Evolutionary conservation across 192 early-diverging fungal genomes (phyloP), one percentile per base, ranked within the genome.

Genomic region (Backusella liffmaniae): DNA sequence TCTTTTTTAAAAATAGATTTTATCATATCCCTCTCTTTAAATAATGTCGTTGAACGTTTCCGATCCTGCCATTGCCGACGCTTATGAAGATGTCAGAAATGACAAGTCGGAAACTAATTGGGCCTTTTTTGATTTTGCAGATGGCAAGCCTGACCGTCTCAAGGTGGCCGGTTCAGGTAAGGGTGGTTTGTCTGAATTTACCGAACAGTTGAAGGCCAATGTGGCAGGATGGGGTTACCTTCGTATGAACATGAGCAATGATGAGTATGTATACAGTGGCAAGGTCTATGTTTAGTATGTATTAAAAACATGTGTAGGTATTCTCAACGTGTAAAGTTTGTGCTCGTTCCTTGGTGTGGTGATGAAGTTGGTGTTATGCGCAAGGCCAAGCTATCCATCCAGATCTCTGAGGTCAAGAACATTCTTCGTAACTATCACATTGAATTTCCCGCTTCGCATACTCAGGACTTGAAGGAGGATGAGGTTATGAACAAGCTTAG

Each of bases 161-260:
- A 84, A 82, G 84, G 56, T 83, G 0, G 72, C 78, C 46, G 82
- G 74, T 62, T 69, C 36, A 36, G 82, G 82, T 30, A 80, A 75
- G 0, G 91, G 90, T 41, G 92, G 92, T 59, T 83, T 96, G 6
- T 75, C 70, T 5, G 93, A 94, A 79, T 88, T 94, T 23, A 82
- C 83, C 32, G 37, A 70, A 53, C 73, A 89, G 30, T 79, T 96
- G 32, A 86, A 90, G 53, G 77, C 79, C 32, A 86, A 94, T 62
- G 81, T 88, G 35, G 92, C 93, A n/a, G 91, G 89, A 5, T 96
- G 92, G 80, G 94, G 94, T 9, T 96, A 92, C 73, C 81, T 96
- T 56, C 86, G 94, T 21, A 78, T 82, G 76, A 82, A 82, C 67
- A 72, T 82, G 77, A 82, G 80, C 18, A 93, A 92, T 78, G 90